Evolutionary conservation across 1,139 yeast species (phyloP), one percentile per base, ranked within the genome.

Genomic region (Debaryomyces psychrophilus): DNA sequence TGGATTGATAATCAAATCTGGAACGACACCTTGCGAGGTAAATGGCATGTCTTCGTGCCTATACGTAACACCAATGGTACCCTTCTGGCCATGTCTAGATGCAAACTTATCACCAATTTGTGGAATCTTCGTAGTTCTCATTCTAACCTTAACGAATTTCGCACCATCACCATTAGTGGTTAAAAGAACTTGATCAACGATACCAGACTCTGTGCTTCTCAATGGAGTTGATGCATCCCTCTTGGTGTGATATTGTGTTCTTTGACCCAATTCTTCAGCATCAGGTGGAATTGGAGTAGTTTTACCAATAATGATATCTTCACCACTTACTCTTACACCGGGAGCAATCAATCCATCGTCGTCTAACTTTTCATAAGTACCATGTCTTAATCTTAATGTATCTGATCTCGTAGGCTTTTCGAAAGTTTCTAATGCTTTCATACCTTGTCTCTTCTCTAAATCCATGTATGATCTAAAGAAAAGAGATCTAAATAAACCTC

Each of bases 101-200:
- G 99, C 98, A 71, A 93, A 93, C 71, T 93, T 93, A 72, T 93
- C 99, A 70, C 99, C 99, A 70, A 95, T 93, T 72, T 93, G 99
- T 9, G 99, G 99, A 44, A 92, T 80, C 71, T 93, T 93, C 5
- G 99, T 93, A 1, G 99, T 92, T 81, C 99, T 87, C 90, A 95
- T 95, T 72, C 99, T 84, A 38, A 93, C 99, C 72, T 93, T 93
- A 47, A 93, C 98, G 60, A 95, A 95, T 63, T 92, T 88, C 65
- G 96, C 82, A 54, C 99, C 99, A 69, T 93, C 99, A 62, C 96
- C 97, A 69, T 93, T 93, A 9, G 99, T 95, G 8, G 99, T 93
- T 58, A 93, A 79, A 61, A 95, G 76, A 31, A 93, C 99, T 72
- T 93, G 99, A 69, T 93, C 99, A 31, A 95, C 97, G 68, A 93